Evolutionary conservation across 1,139 yeast species (phyloP).

Genomic region (Debaryomyces sp.): DNA sequence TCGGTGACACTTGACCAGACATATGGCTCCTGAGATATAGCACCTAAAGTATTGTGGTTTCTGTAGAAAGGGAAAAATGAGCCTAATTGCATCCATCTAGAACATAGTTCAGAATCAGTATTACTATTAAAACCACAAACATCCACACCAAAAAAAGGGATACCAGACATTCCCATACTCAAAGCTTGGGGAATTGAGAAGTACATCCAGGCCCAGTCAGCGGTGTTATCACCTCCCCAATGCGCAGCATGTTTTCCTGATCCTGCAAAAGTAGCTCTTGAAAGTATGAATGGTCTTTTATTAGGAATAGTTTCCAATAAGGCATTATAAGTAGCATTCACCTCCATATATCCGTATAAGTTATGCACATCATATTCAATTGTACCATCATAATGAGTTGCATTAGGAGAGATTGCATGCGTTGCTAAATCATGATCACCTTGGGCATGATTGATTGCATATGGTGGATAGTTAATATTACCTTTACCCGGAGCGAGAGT

Average conservation of each 20-base stretch:
- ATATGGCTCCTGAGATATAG: constrained; percentile 26
- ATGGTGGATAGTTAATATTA: constrained; percentile 36
- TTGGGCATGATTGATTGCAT: constrained; percentile 26
- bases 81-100: constrained; percentile 30
- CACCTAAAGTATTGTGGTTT: constrained; percentile 24
- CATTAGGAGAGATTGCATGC: constrained; percentile 32
- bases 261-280: constrained; percentile 24
- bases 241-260: constrained; percentile 22
- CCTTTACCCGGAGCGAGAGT: constrained; percentile 27
- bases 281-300: constrained; percentile 25
- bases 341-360: constrained; percentile 22
- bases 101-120: constrained; percentile 24
- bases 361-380: constrained; percentile 30
- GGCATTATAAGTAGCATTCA: constrained; percentile 22
- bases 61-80: constrained; percentile 28
- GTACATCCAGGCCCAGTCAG: constrained; percentile 22
- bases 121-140: constrained; percentile 28
- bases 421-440: constrained; percentile 30
- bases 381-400: constrained; percentile 32
- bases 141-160: constrained; percentile 28
- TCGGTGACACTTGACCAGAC: constrained; percentile 22
- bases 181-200: constrained; percentile 27
- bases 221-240: constrained; percentile 28
- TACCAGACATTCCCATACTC: constrained; percentile 23
- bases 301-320: constrained; percentile 19